Evolutionary conservation across 305 asterid genomes (phyloP), one percentile per base, ranked within the genome.

Genomic region (Ajuga reptans): DNA sequence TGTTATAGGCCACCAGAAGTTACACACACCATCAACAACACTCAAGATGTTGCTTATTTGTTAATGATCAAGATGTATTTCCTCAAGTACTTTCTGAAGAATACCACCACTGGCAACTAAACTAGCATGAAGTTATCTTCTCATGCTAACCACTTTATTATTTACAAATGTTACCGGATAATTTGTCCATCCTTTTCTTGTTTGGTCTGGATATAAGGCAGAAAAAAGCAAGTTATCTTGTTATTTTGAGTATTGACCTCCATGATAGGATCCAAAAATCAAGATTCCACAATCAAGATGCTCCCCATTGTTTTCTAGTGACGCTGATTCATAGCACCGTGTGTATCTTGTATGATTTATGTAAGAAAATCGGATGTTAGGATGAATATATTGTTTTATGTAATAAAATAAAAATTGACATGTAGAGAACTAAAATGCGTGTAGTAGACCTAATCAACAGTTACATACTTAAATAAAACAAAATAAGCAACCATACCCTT

Each of bases 161-260:
- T 18, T 56, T 14, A 27, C 77, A 67, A 46, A 29, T 47, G 15
- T 55, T 18, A 54, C 67, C 4, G 17, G 42, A 58, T 60, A 33
- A 49, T 4, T n/a, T 63, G 56, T 53, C 49, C 64, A 64, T 57
- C 70, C 36, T 46, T 65, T 66, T 17, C 69, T 14, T 71, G 54
- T 43, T 73, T 45, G 68, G 4, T 60, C 72, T 36, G 17, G 62
- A 63, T 51, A 58, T 33, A 15, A 53, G 31, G 59, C 54, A 49
- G 37, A 34, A 1, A 16, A 29, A 59, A 24, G 49, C 60, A 69
- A 45, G 60, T 65, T 8, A 52, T 41, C 15, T 27, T 15, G 15
- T 12, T 64, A 39, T 9, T 18, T 47, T 41, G 46, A 45, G 49
- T 9, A 36, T 52, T 66, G 9, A 37, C 33, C 36, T 6, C 58